These are phyloP conservation scores for Sugiyamaella xylanicola DNA, from an alignment of 1,139 yeast species.

Conservation along the genomic window DNA sequence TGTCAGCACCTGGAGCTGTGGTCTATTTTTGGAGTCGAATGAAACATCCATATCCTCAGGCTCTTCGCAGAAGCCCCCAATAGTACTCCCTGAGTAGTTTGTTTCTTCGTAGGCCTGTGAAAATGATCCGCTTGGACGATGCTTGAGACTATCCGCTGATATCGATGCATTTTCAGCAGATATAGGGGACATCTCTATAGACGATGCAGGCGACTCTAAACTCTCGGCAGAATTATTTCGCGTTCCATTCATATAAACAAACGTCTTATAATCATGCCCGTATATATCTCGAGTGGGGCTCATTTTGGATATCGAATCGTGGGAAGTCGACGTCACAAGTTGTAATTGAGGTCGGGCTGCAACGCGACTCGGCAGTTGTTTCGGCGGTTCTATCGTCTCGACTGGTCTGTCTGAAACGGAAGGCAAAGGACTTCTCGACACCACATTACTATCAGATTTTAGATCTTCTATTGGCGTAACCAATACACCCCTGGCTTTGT, in stretches of 20 bases:
- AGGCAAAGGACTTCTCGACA: not conserved
- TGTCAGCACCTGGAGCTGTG: constrained; percentile 24
- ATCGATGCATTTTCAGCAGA: not conserved
- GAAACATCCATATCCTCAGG: constrained; percentile 24
- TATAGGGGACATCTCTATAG: not conserved
- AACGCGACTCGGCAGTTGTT: not conserved
- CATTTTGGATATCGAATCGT: not conserved
- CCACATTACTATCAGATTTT: not conserved
- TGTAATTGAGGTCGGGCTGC: not conserved
- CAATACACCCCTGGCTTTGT: not conserved
- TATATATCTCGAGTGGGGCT: not conserved
- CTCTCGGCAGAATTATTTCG: constrained; percentile 8
- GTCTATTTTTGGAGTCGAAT: constrained; percentile 22
- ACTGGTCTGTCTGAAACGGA: not conserved
- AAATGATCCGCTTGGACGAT: not conserved
- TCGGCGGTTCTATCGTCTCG: not conserved
- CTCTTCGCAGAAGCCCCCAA: constrained; percentile 25
- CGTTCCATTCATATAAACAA: constrained; percentile 17
- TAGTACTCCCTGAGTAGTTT: not conserved
- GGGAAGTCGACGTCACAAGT: not conserved
- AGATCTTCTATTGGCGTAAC: not conserved
- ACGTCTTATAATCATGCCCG: not conserved
- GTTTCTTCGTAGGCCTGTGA: not conserved
- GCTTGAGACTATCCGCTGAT: not conserved
- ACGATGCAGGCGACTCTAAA: constrained; percentile 9